Evolutionary conservation across 257 asterid genomes (phyloP), one percentile per base, ranked within the genome.

Genomic region (Solanum gandarillasii): DNA sequence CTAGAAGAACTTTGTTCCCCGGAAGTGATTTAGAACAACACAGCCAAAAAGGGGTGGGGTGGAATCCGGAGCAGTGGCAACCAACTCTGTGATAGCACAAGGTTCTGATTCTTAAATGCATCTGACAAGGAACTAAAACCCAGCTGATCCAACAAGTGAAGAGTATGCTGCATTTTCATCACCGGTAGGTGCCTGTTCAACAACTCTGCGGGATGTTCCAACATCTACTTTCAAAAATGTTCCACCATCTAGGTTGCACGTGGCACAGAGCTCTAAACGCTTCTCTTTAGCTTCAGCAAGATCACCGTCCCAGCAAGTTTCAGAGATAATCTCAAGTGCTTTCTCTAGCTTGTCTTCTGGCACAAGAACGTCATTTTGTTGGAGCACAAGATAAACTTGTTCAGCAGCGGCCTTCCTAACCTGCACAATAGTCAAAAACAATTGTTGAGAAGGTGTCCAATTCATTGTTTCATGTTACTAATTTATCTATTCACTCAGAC

Each of bases 271-370:
- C 89, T 93, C 92, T 87, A 88, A 46, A 88, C 92, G 94, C 89
- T 92, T 94, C 90, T 82, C 85, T 94, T 93, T 97, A 9, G 97
- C 96, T 89, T 95, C 99, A 84, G 91, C 94, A 6, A 89, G 76
- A 87, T 94, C 98, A 78, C 96, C 98, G 89, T 94, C 98, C 99
- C 99, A 97, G 92, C 98, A 94, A 74, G 98, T 97, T 87, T 95
- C 96, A 0, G 96, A 90, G 62, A 97, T 93, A 87, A 93, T 92
- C 85, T 97, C 98, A 68, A 93, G 91, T 11, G 95, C 98, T 92
- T 89, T 94, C 82, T 95, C 91, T 48, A 92, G 29, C 85, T 95
- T 95, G 75, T 93, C 93, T 36, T 92, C 98, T 31, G 92, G 89
- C 31, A 95, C 89, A 85, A 95, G 94, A 82, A 75, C 79, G 31